Conservation (phyloP, 306 rosid species). For the Neltuma alba region DNA sequence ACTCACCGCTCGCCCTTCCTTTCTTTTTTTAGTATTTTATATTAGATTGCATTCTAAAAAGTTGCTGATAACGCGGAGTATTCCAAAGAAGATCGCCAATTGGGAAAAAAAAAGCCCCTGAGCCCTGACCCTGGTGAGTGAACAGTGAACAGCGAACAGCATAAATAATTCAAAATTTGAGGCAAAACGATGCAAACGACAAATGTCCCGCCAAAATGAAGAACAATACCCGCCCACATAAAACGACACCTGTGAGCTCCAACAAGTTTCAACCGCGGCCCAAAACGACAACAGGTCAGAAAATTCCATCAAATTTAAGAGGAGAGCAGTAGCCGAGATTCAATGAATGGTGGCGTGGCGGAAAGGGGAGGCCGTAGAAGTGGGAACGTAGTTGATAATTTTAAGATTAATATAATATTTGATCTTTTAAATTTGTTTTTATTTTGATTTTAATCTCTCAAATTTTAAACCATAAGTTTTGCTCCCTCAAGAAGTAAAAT, state of each 20-base stretch:
- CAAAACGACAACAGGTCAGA: not conserved
- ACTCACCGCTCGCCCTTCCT: no score
- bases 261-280: not conserved
- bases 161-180: not conserved
- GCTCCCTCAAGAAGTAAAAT: no score
- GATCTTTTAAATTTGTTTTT: no score
- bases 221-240: not conserved
- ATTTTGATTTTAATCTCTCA: no score
- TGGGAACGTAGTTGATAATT: not conserved
- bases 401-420: no score
- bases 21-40: no score
- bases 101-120: no score
- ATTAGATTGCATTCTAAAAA: no score
- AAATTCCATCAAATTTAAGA: not conserved
- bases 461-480: no score
- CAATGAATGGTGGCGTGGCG: conserved; percentile 34
- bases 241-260: not conserved
- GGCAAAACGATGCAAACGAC: not conserved
- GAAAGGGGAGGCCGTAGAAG: no score
- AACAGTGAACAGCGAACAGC: no score
- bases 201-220: not conserved
- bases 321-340: not conserved
- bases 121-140: not conserved
- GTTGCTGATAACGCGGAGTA: no score
- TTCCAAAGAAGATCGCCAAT: not conserved